Conservation (phyloP, 2,329 filamentous ascomycete genomes). For the Ascocoryne sarcoides region DNA sequence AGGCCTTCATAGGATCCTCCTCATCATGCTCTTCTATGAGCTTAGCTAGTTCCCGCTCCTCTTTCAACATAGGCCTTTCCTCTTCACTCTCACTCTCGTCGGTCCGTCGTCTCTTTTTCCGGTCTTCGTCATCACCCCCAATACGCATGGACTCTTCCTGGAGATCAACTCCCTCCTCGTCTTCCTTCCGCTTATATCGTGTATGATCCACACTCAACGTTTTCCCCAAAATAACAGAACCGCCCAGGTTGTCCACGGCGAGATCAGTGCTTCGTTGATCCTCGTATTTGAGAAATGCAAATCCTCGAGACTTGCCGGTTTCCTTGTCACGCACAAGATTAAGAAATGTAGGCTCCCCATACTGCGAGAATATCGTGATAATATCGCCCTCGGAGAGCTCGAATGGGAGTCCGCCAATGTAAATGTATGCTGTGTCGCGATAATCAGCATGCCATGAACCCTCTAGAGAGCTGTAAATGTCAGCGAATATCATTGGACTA, state of each 20-base stretch:
- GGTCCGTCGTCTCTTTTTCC: constrained; percentile 30
- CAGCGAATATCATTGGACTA: constrained; percentile 1
- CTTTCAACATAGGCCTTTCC: constrained; percentile 58
- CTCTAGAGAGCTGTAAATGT: constrained; percentile 55
- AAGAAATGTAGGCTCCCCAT: constrained; percentile 86
- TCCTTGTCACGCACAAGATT: constrained; percentile 93
- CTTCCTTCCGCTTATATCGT: constrained; percentile 80
- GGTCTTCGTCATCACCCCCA: constrained; percentile 31
- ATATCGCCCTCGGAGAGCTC: constrained; percentile 93
- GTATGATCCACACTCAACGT: constrained; percentile 86
- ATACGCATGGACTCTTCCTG: constrained; percentile 26
- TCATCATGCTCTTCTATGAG: constrained; percentile 79
- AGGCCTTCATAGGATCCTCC: constrained; percentile 95
- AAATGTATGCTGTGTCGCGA: constrained; percentile 91
- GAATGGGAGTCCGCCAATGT: constrained; percentile 89
- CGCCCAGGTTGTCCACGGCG: constrained; percentile 91
- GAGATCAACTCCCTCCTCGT: constrained; percentile 54
- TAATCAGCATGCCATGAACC: constrained; percentile 98
- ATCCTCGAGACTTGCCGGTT: constrained; percentile 88
- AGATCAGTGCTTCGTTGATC: constrained; percentile 94
- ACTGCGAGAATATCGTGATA: constrained; percentile 94
- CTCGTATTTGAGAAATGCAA: constrained; percentile 96
- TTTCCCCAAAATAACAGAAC: constrained; percentile 72
- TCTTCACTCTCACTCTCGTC: constrained; percentile 34
- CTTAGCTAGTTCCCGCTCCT: constrained; percentile 71